Conservation (phyloP, 495 filamentous ascomycete species). For the Daldinia grandis region DNA sequence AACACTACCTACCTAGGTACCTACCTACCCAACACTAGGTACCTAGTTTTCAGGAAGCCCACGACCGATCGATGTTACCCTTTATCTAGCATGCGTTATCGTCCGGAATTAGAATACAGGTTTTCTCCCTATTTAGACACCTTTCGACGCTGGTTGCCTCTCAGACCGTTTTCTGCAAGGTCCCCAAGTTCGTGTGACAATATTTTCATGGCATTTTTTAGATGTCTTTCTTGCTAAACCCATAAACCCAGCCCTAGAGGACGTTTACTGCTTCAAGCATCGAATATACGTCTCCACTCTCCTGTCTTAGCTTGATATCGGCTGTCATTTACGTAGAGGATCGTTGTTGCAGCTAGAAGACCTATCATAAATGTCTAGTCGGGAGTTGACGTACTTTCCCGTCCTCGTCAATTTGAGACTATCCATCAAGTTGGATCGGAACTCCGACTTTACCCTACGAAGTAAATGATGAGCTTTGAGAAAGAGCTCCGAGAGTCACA, state of each 20-base stretch:
- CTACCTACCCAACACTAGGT: conserved; percentile 12
- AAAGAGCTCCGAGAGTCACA: conserved; percentile 29
- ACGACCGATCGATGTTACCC: conserved; percentile 37
- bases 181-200: conserved; percentile 33
- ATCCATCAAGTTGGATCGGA: conserved; percentile 32
- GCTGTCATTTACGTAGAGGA: conserved; percentile 8
- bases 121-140: conserved; percentile 15
- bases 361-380: conserved; percentile 19
- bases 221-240: conserved; percentile 1
- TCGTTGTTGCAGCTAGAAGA: conserved; percentile 8
- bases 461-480: conserved; percentile 22
- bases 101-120: conserved; percentile 34
- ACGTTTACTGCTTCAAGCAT: neutral
- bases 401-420: conserved; percentile 38
- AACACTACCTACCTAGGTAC: conserved; percentile 9
- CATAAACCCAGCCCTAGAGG: conserved; percentile 17
- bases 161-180: conserved; percentile 40
- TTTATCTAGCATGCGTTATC: conserved; percentile 38
- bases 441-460: conserved; percentile 30
- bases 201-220: neutral
- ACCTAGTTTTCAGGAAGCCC: conserved; percentile 1
- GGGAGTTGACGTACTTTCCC: conserved; percentile 38
- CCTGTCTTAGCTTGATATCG: conserved; percentile 15
- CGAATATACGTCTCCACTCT: conserved; percentile 10
- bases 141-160: conserved; percentile 32